Percentiles rank a stretch among this genome's conserved stretches.
Evolutionary conservation across 768 basidiomycete genomes (phyloP).

Genomic region (Steccherinum ochraceum): DNA sequence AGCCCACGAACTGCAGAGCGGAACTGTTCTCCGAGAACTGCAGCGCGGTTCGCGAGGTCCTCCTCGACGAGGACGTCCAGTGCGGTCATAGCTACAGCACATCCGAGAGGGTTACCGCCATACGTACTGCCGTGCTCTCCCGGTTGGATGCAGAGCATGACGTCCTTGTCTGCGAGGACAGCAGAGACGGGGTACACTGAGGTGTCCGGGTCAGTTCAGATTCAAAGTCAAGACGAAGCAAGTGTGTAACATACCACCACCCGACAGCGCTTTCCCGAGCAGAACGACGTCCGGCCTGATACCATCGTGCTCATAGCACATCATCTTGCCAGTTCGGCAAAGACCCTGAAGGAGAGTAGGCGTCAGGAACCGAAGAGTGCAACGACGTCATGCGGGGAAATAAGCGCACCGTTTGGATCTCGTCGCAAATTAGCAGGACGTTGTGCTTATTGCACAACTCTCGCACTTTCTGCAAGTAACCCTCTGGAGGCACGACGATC

Average conservation of each 20-base stretch:
- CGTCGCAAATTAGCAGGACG: conserved; percentile 94
- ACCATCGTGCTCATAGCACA: conserved; percentile 82
- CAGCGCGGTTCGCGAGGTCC: conserved; percentile 74
- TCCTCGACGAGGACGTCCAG: conserved; percentile 89
- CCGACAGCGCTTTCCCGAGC: conserved; percentile 94
- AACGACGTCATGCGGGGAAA: conserved; percentile 4
- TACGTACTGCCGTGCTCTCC: conserved; percentile 97
- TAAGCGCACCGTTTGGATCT: conserved; percentile 82
- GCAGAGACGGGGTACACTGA: conserved; percentile 94
- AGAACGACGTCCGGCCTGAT: conserved; percentile 89
- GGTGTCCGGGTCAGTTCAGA: neutral
- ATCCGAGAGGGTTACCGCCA: conserved; percentile 93
- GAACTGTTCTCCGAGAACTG: conserved; percentile 76
- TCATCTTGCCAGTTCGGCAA: conserved; percentile 90
- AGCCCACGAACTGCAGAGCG: conserved; percentile 53
- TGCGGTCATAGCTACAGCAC: conserved; percentile 93
- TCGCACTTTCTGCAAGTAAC: conserved; percentile 75
- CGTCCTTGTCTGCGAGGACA: conserved; percentile 82
- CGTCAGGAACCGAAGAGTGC: conserved; percentile 1
- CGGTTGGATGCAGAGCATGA: conserved; percentile 92
- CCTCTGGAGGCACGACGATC: conserved; percentile 85
- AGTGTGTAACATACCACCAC: conserved; percentile 69
- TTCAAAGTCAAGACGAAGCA: neutral
- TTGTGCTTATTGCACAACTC: conserved; percentile 89
- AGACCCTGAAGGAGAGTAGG: no score